A percentile compares a stretch with the other conserved stretches of the same genome.
These are phyloP conservation scores for Citrus reticulata DNA, from an alignment of 345 rosid genomes.

Conservation along the genomic window DNA sequence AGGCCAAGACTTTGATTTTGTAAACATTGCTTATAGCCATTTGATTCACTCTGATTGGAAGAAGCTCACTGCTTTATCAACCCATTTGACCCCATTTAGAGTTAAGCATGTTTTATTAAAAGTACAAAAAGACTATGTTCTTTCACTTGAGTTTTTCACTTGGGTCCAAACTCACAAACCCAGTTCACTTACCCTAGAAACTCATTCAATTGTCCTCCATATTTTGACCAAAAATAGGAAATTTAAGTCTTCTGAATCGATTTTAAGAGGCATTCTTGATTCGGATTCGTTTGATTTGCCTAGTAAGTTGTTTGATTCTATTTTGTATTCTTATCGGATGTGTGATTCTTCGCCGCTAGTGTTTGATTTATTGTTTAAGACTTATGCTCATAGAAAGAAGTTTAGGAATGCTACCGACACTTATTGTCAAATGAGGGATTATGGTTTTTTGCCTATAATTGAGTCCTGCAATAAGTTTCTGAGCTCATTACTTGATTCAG, in stretches of 20 bases:
- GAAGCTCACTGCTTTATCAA: conserved; percentile 40
- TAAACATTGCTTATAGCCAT: conserved; percentile 79
- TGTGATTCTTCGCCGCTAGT: conserved; percentile 76
- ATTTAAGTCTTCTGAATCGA: conserved; percentile 65
- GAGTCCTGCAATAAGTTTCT: conserved; percentile 83
- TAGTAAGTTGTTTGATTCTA: conserved; percentile 50
- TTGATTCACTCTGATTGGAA: conserved; percentile 80
- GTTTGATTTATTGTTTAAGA: conserved; percentile 73
- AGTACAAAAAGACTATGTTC: conserved; percentile 57
- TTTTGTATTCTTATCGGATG: conserved; percentile 56
- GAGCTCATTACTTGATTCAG: conserved; percentile 55
- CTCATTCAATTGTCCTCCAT: conserved; percentile 61
- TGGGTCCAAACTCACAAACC: conserved; percentile 53
- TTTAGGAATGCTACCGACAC: conserved; percentile 60
- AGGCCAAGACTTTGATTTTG: conserved; percentile 82
- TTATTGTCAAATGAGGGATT: conserved; percentile 59
- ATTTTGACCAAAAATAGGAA: conserved; percentile 60
- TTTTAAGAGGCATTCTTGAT: conserved; percentile 36
- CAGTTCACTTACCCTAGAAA: conserved; percentile 48
- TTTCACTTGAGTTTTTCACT: conserved; percentile 72
- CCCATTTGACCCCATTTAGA: conserved; percentile 49
- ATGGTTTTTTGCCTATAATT: conserved; percentile 59
- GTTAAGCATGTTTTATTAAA: conserved; percentile 58
- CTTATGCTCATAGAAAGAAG: conserved; percentile 65
- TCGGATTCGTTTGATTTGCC: conserved; percentile 36